Evolutionary conservation across 2,329 filamentous ascomycete species (phyloP).

Genomic region (Botrytis hyacinthi): DNA sequence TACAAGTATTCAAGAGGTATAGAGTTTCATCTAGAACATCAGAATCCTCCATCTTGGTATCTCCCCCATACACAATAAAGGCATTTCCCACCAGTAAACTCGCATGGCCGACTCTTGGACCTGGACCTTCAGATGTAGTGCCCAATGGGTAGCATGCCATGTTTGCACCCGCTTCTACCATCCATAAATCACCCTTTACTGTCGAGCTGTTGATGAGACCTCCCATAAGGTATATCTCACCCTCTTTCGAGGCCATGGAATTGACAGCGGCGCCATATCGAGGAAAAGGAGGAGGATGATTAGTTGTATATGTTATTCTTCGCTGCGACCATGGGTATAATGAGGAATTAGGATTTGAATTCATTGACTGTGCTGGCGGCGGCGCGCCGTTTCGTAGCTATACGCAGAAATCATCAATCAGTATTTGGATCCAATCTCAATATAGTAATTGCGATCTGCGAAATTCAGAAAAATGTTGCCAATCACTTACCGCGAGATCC

Average conservation of each 20-base stretch:
- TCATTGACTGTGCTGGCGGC: slow-evolving; percentile 37
- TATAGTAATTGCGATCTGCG: slow-evolving; percentile 14
- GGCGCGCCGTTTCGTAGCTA: slow-evolving; percentile 54
- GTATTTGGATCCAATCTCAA: slow-evolving; percentile 6
- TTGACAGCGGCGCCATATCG: slow-evolving; percentile 97
- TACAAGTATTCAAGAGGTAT: slow-evolving; percentile 96
- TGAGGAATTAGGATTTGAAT: slow-evolving; percentile 65
- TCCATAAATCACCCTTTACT: slow-evolving; percentile 96
- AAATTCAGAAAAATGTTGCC: background rate
- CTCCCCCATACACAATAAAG: slow-evolving; percentile 97
- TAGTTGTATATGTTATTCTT: slow-evolving; percentile 78
- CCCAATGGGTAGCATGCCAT: slow-evolving; percentile 89
- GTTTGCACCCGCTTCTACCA: slow-evolving; percentile 86
- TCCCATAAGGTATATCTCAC: slow-evolving; percentile 96
- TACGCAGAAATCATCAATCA: slow-evolving; percentile 20
- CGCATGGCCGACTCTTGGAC: slow-evolving; percentile 89
- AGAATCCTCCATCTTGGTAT: slow-evolving; percentile 93
- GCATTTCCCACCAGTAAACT: slow-evolving; percentile 95
- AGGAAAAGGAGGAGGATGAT: slow-evolving; percentile 84
- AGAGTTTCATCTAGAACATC: slow-evolving; percentile 92
- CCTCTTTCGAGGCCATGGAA: slow-evolving; percentile 87
- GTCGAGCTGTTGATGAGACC: slow-evolving; percentile 92
- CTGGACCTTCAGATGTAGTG: slow-evolving; percentile 90
- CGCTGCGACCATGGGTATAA: slow-evolving; percentile 96
- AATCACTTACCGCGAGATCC: slow-evolving; percentile 43